Evolutionary conservation across 768 basidiomycete genomes (phyloP).

Genomic region (Lenzites betulinus): DNA sequence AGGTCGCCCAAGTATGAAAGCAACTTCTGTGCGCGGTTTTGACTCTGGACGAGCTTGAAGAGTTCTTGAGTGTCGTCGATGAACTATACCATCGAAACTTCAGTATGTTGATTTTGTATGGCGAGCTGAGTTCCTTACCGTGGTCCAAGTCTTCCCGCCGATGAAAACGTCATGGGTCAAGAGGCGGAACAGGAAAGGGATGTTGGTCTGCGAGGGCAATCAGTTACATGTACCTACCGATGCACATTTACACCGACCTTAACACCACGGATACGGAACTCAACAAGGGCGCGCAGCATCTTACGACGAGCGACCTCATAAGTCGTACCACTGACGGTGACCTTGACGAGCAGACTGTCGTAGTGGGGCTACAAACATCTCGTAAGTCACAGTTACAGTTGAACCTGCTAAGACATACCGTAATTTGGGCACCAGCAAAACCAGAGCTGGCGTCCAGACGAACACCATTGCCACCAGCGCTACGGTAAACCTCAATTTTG

Average conservation of each 20-base stretch:
- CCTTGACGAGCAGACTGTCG: conserved; percentile 96
- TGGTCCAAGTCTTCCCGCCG: conserved; percentile 97
- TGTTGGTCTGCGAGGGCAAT: conserved; percentile 76
- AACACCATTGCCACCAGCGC: conserved; percentile 98
- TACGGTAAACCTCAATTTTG: conserved; percentile 99
- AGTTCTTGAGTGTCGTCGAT: conserved; percentile 99
- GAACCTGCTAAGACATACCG: conserved; percentile 48
- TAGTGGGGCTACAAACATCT: conserved; percentile 77
- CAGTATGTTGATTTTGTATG: neutral
- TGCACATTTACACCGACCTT: conserved; percentile 56
- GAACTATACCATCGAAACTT: conserved; percentile 55
- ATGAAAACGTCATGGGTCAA: conserved; percentile 97
- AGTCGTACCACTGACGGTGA: conserved; percentile 92
- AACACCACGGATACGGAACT: conserved; percentile 99
- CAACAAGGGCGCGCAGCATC: conserved; percentile 99
- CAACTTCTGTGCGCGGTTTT: conserved; percentile 97
- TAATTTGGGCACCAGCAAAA: conserved; percentile 98
- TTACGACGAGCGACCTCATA: conserved; percentile 98
- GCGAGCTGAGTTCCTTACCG: conserved; percentile 45
- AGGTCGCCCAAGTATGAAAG: conserved; percentile 97
- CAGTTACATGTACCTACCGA: neutral
- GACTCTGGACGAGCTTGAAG: conserved; percentile 96
- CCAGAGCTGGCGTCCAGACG: conserved; percentile 96
- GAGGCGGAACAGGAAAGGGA: conserved; percentile 98
- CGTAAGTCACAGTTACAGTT: neutral